Evolutionary conservation across 2,329 filamentous ascomycete genomes (phyloP).

Genomic region (Stachybotrys chlorohalonatus): DNA sequence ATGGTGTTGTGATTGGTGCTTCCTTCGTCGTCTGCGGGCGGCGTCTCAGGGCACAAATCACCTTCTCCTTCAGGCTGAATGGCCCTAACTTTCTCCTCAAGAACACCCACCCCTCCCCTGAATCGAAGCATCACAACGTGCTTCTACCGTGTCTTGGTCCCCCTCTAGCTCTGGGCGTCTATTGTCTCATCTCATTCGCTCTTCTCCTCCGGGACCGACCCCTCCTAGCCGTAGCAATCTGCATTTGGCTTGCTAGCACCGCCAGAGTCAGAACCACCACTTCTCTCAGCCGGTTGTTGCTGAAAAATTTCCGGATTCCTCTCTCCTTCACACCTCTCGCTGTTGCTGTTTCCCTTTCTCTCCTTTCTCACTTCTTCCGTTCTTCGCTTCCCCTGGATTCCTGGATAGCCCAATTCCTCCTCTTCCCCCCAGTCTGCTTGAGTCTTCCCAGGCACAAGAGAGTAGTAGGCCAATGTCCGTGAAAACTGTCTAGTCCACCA

Average conservation of each 20-base stretch:
- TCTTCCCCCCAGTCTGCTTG: too few relatives aligned
- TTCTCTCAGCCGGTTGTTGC: not conserved
- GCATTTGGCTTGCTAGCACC: not conserved
- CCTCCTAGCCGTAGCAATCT: not conserved
- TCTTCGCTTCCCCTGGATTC: not conserved
- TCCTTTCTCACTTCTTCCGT: not conserved
- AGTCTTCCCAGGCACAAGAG: too few relatives aligned
- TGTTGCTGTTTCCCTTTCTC: not conserved
- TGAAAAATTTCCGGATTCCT: slow-evolving; percentile 12
- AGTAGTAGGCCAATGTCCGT: slow-evolving; percentile 1
- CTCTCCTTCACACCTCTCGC: not conserved
- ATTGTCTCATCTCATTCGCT: not conserved
- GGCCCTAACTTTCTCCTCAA: slow-evolving; percentile 19
- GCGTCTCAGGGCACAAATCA: slow-evolving; percentile 20
- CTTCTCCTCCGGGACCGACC: slow-evolving; percentile 1
- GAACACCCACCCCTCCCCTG: slow-evolving; percentile 16
- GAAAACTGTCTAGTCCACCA: slow-evolving; percentile 7
- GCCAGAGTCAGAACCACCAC: not conserved
- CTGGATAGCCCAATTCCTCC: too few relatives aligned
- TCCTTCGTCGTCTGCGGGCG: slow-evolving; percentile 11
- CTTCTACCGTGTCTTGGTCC: slow-evolving; percentile 3
- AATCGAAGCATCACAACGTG: slow-evolving; percentile 1
- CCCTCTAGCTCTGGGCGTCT: not conserved
- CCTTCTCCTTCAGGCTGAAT: slow-evolving; percentile 25
- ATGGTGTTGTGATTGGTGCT: slow-evolving; percentile 20